Base-by-base conservation (phyloP, 495 filamentous ascomycete species). In the Podospora anserina region DNA sequence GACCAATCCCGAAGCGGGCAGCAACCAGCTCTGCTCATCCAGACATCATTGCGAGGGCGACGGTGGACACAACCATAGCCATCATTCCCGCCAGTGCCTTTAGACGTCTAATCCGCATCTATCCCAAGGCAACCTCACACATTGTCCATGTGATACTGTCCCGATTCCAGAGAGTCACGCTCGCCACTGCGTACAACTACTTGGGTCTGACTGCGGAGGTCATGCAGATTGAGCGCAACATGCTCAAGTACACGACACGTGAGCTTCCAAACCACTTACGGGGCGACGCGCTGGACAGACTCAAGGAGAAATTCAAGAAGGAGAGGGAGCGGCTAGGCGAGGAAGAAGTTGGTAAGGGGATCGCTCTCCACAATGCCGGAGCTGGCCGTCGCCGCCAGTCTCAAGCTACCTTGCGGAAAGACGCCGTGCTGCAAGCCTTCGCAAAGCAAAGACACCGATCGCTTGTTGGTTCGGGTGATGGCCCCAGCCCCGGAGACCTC, bases 41-140 rank as follows among this genome's bases (percentile, higher is more conserved):
- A 15, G 95, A 99, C 77, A 96, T 99, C 71, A 92, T 98, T 68
- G 95, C 93, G 9, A 87, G 95, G 70, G 95, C 95, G n/a, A 96
- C 92, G 39, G 92, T 96, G 23, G 95, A 99, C 76, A 98, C 94
- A 0, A 99, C 96, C 0, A 97, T 99, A 78, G 95, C 95, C 18
- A 95, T 99, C 73, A 98, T 99, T 70, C 95, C 95, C 4, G 96
- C 94, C 5, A 95, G 92, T 71, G 95, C 95, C 4, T 99, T 99
- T 77, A 88, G 92, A 66, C 90, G 95, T 9, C 82, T 99, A 53
- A 99, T 96, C n/a, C 84, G 91, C 70, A 90, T 97, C 23, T 99
- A 97, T 75, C 95, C 95, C 7, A 94, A 93, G 80, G 95, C 95
- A 3, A 97, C 95, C 13, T 91, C 96, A 5, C 95, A 99, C 76